These are phyloP conservation scores for Clavariopsis aquatica DNA, from an alignment of 495 filamentous ascomycete genomes.

Conservation along the genomic window DNA sequence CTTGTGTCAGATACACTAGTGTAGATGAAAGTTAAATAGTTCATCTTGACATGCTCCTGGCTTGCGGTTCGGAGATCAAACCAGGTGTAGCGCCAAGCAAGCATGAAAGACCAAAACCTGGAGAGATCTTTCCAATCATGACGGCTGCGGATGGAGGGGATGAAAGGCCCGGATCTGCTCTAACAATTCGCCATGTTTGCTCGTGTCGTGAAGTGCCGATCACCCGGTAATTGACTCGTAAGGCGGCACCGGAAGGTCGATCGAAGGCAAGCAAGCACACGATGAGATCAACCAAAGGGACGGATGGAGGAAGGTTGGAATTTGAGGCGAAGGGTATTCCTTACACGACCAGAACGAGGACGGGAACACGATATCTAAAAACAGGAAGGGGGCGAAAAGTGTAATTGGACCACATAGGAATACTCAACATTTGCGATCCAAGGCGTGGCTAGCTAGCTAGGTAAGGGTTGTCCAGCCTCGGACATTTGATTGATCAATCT, in stretches of 20 bases:
- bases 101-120: not conserved
- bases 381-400: no score
- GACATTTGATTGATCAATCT: not conserved
- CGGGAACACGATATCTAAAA: no score
- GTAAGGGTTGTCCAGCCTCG: slow-evolving; percentile 3
- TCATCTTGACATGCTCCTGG: no score
- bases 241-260: not conserved
- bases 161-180: not conserved
- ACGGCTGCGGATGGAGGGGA: not conserved
- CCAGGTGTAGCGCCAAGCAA: not conserved
- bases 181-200: not conserved
- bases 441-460: no score
- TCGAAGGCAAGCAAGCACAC: not conserved
- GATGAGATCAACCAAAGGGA: not conserved
- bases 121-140: not conserved
- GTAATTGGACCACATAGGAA: no score
- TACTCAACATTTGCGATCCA: no score
- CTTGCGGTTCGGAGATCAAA: no score
- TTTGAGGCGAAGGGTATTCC: no score
- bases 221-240: not conserved
- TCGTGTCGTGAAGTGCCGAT: not conserved
- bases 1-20: no score
- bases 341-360: no score
- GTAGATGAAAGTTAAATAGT: no score
- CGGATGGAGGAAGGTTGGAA: no score